These are phyloP conservation scores for Agapanthus africanus DNA, from an alignment of 106 monocot genomes.

Conservation along the genomic window DNA sequence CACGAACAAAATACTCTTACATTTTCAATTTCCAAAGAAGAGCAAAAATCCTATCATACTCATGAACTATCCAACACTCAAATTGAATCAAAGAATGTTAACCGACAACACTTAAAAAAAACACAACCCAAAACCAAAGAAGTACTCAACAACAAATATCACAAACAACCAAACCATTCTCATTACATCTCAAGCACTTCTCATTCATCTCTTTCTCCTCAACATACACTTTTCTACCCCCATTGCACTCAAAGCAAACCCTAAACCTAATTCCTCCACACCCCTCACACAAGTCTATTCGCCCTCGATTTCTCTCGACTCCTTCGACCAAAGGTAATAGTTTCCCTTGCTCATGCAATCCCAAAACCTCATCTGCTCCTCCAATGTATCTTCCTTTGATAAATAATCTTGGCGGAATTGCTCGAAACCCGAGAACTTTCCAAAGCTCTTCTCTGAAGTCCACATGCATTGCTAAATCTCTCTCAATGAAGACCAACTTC, in stretches of 20 bases:
- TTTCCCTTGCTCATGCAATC: slow-evolving; percentile 62
- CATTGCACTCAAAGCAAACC: slow-evolving; percentile 41
- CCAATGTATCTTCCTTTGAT: slow-evolving; percentile 64
- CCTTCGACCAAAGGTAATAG: slow-evolving; percentile 41
- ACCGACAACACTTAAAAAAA: not conserved
- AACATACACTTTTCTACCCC: slow-evolving; percentile 30
- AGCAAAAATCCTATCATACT: not conserved
- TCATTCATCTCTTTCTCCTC: slow-evolving; percentile 5
- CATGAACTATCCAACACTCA: not conserved
- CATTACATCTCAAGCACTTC: slow-evolving; percentile 44
- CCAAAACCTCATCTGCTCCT: slow-evolving; percentile 61
- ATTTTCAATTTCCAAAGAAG: no score
- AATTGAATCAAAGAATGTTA: not conserved
- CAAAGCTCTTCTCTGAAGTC: slow-evolving; percentile 75
- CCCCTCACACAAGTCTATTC: slow-evolving; percentile 2
- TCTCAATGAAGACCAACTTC: slow-evolving; percentile 44
- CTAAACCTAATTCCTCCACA: slow-evolving; percentile 50
- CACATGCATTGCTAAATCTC: slow-evolving; percentile 70
- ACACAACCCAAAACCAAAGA: no score
- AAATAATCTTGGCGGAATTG: slow-evolving; percentile 69
- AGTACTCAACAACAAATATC: slow-evolving; percentile 34
- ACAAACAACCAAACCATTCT: slow-evolving; percentile 67
- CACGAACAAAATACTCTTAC: no score
- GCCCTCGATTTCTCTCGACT: slow-evolving; percentile 4
- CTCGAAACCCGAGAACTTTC: slow-evolving; percentile 26